phyloP scores from a whole-genome alignment of 2,329 filamentous ascomycete species.

The Balansia obtecta region DNA sequence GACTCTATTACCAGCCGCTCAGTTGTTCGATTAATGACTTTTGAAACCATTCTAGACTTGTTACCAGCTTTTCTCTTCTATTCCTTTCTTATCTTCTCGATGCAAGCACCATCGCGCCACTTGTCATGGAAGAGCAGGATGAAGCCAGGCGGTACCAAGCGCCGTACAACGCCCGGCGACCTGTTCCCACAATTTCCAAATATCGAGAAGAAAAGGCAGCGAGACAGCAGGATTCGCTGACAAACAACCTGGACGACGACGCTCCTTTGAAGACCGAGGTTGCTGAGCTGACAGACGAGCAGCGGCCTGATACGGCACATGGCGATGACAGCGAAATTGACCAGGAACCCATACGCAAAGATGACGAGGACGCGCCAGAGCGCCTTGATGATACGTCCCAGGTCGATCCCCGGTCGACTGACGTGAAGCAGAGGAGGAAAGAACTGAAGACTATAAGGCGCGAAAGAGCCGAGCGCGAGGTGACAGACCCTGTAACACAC shows the following conservation, averaged over 20 bases:
- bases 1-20: too few species aligned
- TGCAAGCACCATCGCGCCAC: slow-evolving; percentile 18
- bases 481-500: slow-evolving; percentile 63
- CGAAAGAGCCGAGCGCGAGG: slow-evolving; percentile 41
- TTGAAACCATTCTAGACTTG: neutral
- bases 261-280: neutral
- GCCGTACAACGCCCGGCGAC: slow-evolving; percentile 30
- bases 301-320: neutral
- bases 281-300: neutral
- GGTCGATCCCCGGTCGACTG: slow-evolving; percentile 21
- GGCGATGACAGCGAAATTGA: slow-evolving; percentile 1
- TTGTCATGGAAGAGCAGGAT: slow-evolving; percentile 24
- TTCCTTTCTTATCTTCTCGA: neutral
- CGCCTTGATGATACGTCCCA: slow-evolving; percentile 23
- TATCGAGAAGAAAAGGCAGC: slow-evolving; percentile 34
- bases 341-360: slow-evolving; percentile 7
- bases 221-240: slow-evolving; percentile 26
- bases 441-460: slow-evolving; percentile 31
- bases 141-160: slow-evolving; percentile 24
- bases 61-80: neutral
- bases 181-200: slow-evolving; percentile 35
- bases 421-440: slow-evolving; percentile 35
- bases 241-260: slow-evolving; percentile 15
- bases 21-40: neutral
- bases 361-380: slow-evolving; percentile 9